Conservation (phyloP, 1,284 basidiomycete genomes). For the Mycena citricolor region DNA sequence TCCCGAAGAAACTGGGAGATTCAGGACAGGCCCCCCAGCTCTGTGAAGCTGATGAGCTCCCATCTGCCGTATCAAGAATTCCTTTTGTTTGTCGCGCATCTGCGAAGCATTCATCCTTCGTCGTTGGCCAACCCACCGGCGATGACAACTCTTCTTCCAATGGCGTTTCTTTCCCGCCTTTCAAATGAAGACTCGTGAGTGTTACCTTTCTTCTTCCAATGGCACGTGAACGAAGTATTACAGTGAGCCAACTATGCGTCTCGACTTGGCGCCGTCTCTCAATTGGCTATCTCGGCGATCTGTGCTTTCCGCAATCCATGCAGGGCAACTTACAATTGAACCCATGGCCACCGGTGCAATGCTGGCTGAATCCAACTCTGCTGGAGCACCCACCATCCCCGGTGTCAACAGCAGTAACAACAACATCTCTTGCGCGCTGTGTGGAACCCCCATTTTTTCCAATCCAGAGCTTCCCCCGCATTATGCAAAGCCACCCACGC, state of each 20-base stretch:
- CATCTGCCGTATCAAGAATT: constrained; percentile 89
- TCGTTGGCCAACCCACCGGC: constrained; percentile 57
- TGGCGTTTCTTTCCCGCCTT: constrained; percentile 85
- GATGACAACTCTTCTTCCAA: constrained; percentile 69
- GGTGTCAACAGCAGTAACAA: constrained; percentile 39
- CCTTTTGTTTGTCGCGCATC: constrained; percentile 75
- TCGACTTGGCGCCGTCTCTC: constrained; percentile 92
- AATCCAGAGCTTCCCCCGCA: constrained; percentile 29
- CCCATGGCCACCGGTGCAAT: constrained; percentile 64
- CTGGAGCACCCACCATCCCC: constrained; percentile 43
- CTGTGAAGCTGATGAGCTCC: constrained; percentile 50
- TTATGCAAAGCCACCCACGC: constrained; percentile 26
- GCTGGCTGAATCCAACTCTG: constrained; percentile 47
- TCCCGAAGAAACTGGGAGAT: constrained; percentile 46
- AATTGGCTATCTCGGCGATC: constrained; percentile 91
- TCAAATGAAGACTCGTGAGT: constrained; percentile 87
- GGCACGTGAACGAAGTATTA: constrained; percentile 13
- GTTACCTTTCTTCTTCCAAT: constrained; percentile 6
- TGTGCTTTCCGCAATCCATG: constrained; percentile 85
- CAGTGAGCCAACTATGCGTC: constrained; percentile 88
- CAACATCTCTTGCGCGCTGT: constrained; percentile 67
- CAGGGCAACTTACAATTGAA: constrained; percentile 87
- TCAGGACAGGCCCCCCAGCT: constrained; percentile 42
- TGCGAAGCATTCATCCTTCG: constrained; percentile 71
- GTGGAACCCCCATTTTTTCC: constrained; percentile 63